Evolutionary conservation across 192 early-diverging fungal species (phyloP).

Genomic region (Backusella tuberculispora): DNA sequence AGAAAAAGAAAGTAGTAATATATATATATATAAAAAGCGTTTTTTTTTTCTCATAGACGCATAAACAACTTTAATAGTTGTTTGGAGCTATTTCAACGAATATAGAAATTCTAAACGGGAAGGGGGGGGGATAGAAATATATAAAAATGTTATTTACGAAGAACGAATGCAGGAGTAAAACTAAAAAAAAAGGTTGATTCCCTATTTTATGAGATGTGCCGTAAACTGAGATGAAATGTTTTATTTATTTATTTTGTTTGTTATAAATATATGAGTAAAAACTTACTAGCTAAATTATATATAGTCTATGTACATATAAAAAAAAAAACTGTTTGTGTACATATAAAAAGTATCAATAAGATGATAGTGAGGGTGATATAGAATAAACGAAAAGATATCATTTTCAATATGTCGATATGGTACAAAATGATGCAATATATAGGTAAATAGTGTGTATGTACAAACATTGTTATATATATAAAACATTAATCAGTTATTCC

Average conservation of each 20-base stretch:
- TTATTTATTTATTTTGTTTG: neutral
- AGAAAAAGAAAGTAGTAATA: neutral
- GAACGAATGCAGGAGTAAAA: conserved; percentile 4
- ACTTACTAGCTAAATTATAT: too few relatives aligned
- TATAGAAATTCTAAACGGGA: neutral
- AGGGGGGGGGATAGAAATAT: neutral
- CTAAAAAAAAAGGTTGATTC: neutral
- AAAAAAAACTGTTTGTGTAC: too few relatives aligned
- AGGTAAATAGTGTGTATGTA: too few relatives aligned
- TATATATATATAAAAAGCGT: neutral
- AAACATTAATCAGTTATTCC: too few relatives aligned
- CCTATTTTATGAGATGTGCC: conserved; percentile 3
- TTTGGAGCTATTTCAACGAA: neutral
- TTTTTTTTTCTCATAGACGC: neutral
- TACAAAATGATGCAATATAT: too few relatives aligned
- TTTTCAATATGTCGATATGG: too few relatives aligned
- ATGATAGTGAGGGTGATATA: too few relatives aligned
- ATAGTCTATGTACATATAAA: too few relatives aligned
- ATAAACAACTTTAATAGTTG: conserved; percentile 8
- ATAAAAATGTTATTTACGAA: neutral
- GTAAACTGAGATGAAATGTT: neutral
- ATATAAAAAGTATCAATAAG: too few relatives aligned
- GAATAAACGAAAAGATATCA: too few relatives aligned
- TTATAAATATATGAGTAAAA: too few relatives aligned
- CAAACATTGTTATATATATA: too few relatives aligned